These are phyloP conservation scores for Periglandula ipomoeae DNA, from an alignment of 2,329 filamentous ascomycete genomes.

Conservation along the genomic window DNA sequence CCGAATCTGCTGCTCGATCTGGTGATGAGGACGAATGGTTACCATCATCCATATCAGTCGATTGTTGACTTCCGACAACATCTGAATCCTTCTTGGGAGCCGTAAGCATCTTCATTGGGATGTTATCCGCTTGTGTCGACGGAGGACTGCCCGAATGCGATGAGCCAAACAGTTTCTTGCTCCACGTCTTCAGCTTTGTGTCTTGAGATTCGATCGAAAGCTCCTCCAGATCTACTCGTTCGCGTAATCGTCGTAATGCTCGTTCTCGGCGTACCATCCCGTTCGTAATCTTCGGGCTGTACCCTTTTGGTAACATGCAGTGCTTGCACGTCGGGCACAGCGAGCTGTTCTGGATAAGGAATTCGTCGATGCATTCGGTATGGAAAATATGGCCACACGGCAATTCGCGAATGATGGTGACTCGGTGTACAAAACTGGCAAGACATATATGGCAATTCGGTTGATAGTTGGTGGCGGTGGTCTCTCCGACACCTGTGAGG, in stretches of 20 bases:
- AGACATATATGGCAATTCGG: constrained; percentile 86
- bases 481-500: constrained; percentile 24
- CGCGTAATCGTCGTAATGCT: constrained; percentile 52
- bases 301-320: constrained; percentile 62
- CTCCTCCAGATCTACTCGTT: constrained; percentile 37
- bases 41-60: background rate
- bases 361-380: constrained; percentile 81
- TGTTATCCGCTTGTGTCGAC: constrained; percentile 10
- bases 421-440: constrained; percentile 62
- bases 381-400: constrained; percentile 92
- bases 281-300: constrained; percentile 67
- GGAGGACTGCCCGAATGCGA: constrained; percentile 13
- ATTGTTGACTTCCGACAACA: constrained; percentile 1
- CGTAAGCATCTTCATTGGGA: constrained; percentile 19
- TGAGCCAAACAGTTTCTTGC: constrained; percentile 24
- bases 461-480: constrained; percentile 54
- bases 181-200: constrained; percentile 26
- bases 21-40: background rate
- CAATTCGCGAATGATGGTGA: constrained; percentile 71
- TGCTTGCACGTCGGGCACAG: constrained; percentile 88
- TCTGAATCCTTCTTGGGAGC: constrained; percentile 2
- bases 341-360: constrained; percentile 68
- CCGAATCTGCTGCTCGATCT: constrained; percentile 6
- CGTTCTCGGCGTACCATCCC: constrained; percentile 78
- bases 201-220: constrained; percentile 22